Percentiles rank a stretch among this genome's conserved stretches.
Conservation (phyloP, 2,329 filamentous ascomycete genomes). For the Cordyceps tenuipes region DNA sequence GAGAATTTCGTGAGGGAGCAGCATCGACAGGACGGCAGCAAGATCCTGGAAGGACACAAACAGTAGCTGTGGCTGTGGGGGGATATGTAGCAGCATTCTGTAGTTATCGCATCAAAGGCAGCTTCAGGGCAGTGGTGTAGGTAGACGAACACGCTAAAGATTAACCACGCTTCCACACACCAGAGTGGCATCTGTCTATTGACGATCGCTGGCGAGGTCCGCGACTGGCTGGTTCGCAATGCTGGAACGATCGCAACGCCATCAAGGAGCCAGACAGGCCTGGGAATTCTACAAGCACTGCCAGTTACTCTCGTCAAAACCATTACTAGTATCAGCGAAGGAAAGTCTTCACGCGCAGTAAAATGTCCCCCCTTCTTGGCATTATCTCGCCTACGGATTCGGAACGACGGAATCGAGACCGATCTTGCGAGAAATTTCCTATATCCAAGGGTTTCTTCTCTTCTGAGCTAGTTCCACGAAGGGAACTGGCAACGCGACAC, state of each 20-base stretch:
- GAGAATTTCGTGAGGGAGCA: conserved; percentile 46
- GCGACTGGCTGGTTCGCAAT: no score
- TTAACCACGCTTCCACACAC: no score
- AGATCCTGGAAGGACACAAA: conserved; percentile 16
- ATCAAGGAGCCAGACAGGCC: no score
- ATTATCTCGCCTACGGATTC: conserved; percentile 42
- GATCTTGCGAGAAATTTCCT: conserved; percentile 50
- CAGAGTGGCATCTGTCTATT: no score
- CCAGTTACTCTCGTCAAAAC: not conserved
- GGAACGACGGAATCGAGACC: conserved; percentile 22
- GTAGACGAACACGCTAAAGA: no score
- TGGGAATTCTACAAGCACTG: no score
- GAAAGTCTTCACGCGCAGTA: conserved; percentile 12
- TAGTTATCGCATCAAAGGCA: not conserved
- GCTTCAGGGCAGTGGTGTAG: not conserved
- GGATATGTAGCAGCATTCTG: no score
- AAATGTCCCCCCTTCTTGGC: conserved; percentile 55
- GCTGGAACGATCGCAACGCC: no score
- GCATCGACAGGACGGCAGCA: conserved; percentile 32
- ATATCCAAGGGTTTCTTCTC: conserved; percentile 50
- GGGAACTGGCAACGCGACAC: conserved; percentile 55
- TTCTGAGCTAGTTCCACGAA: conserved; percentile 45
- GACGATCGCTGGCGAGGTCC: no score
- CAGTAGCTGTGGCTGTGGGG: not conserved
- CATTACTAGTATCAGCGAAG: not conserved